A percentile compares a stretch with the other conserved stretches of the same genome.
These are phyloP conservation scores for Plasmodium inui DNA, from an alignment of 169 alveolate genomes.

Conservation along the genomic window DNA sequence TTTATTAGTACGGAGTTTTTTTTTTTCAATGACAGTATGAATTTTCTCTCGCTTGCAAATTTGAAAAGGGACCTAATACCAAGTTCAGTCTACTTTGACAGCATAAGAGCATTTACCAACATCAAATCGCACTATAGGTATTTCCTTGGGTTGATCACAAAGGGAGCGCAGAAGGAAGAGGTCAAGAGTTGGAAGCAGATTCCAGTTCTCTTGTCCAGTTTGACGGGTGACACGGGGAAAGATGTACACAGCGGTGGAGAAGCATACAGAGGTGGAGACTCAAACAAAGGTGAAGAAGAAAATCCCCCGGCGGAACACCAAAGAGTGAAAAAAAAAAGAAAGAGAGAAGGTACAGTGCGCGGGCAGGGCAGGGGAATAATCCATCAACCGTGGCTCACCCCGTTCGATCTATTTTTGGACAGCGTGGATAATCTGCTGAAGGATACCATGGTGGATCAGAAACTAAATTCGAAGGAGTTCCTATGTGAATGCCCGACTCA, in stretches of 20 bases:
- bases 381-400: neutral
- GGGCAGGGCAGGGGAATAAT: neutral
- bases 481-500: neutral
- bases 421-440: constrained; percentile 39
- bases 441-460: neutral
- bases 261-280: neutral
- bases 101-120: constrained; percentile 71
- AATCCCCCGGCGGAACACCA: neutral
- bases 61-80: constrained; percentile 58
- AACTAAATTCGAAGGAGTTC: constrained; percentile 1
- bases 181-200: neutral
- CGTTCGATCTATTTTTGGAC: constrained; percentile 44
- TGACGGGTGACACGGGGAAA: neutral
- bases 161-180: neutral
- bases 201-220: neutral
- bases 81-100: constrained; percentile 39
- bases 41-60: constrained; percentile 26
- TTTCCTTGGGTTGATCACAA: constrained; percentile 1
- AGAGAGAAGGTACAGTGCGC: neutral
- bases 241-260: neutral
- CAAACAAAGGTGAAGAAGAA: neutral
- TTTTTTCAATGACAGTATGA: constrained; percentile 60
- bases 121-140: constrained; percentile 58
- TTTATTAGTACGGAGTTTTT: constrained; percentile 62
- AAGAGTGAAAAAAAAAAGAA: neutral